Percentiles rank a stretch among this genome's conserved stretches.
Evolutionary conservation across 2,329 filamentous ascomycete genomes (phyloP).

Genomic region (Amauroascus verrucosus): DNA sequence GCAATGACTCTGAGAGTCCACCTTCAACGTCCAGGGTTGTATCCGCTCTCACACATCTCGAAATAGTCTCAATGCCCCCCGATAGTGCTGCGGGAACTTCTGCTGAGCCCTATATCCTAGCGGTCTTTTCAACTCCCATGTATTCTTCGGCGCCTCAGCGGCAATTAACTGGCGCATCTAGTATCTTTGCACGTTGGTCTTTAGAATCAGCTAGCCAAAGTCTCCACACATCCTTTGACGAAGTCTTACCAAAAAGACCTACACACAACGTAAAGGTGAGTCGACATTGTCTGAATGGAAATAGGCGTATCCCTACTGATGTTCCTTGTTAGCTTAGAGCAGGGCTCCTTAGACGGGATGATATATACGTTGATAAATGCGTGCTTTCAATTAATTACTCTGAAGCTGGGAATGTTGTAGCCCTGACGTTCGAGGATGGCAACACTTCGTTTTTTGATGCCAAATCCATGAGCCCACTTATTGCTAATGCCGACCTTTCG

Average conservation of each 20-base stretch:
- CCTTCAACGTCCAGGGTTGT: constrained; percentile 17
- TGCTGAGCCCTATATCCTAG: constrained; percentile 54
- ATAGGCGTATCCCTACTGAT: neutral
- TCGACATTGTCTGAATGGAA: neutral
- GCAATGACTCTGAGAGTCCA: constrained; percentile 21
- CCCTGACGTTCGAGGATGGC: constrained; percentile 68
- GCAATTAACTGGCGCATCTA: constrained; percentile 55
- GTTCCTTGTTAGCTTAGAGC: constrained; percentile 33
- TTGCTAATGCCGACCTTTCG: constrained; percentile 52
- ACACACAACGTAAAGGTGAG: constrained; percentile 36
- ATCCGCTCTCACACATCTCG: constrained; percentile 62
- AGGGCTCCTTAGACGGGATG: constrained; percentile 54
- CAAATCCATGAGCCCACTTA: constrained; percentile 58
- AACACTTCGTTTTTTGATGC: constrained; percentile 71
- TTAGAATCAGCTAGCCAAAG: constrained; percentile 54
- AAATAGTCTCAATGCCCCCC: constrained; percentile 57
- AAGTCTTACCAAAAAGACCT: constrained; percentile 57
- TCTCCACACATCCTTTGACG: constrained; percentile 67
- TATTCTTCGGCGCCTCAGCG: constrained; percentile 39
- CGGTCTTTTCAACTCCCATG: constrained; percentile 57
- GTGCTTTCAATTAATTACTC: constrained; percentile 58
- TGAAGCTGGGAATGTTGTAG: constrained; percentile 61
- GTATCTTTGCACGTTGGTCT: constrained; percentile 75
- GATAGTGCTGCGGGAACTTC: constrained; percentile 47
- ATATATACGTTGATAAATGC: constrained; percentile 59